Base-by-base conservation (phyloP, 345 rosid genomes). In the Punica granatum region DNA sequence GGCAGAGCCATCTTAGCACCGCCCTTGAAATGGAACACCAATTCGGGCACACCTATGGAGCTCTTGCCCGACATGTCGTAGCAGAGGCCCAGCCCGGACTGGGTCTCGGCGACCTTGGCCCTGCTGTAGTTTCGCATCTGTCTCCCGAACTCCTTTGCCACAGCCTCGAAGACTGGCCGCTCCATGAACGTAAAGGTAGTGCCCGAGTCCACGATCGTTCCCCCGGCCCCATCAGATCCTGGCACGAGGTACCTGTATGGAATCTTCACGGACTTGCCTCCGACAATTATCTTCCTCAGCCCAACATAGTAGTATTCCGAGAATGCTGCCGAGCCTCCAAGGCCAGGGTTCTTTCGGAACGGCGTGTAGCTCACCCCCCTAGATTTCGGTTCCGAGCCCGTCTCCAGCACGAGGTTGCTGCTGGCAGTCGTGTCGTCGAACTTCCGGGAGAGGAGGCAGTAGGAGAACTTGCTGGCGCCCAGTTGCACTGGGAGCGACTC, bases 121-220 rank as follows among this genome's bases (percentile, higher is more conserved):
- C 86, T 37, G 53, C 76, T 83, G 65, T 68, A 82, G n/a, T 86
- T 85, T 18, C 69, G 70, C 96, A 93, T 80, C 74, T 89, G 89
- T 26, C 75, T 63, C 58, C 77, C 84, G 63, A 93, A 82, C 72
- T 79, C 96, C 18, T 78, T 35, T 0, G 84, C 83, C 9, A 93
- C 84, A 6, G 75, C 66, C 23, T 85, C 85, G 69, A 72, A 86
- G 28, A 85, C 73, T 6, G 86, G 83, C 49, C 76, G 71, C 34
- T 89, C 92, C 96, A 93, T 83, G 88, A 82, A 86, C 11, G 97
- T 90, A 72, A 93, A 84, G 1, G 98, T 93, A 4, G 97, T 71
- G 44, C 98, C 98, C 19, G 98, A 93, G 75, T 93, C 98, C 37
- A 89, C 88, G 19, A 90, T 86, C 28, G 96, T 64, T 58, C 98